Evolutionary conservation across 2,329 filamentous ascomycete species (phyloP), one percentile per base, ranked within the genome.

Genomic region (Akanthomyces muscarius): DNA sequence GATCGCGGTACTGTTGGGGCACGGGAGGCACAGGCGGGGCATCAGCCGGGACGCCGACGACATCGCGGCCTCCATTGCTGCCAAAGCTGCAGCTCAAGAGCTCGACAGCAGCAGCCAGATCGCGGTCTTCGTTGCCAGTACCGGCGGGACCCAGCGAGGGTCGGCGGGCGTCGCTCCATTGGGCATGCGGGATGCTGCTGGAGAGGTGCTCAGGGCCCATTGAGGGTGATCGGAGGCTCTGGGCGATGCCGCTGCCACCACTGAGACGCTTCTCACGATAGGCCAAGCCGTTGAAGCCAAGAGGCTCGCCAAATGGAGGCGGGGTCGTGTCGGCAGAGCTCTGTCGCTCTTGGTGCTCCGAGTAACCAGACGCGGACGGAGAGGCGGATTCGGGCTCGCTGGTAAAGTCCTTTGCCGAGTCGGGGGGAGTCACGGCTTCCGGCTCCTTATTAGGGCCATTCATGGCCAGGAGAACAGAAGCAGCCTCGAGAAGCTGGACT

Each of bases 401-500:
- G 66, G 87, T 83, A 70, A 86, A 87, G 69, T 87, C 84, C 70
- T 86, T 86, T 63, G 88, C 80, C 44, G 86, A 88, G 63, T 88
- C 85, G 33, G 87, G 86, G 52, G 87, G 83, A 5, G 86, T 87
- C 47, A 83, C 80, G 54, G 81, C 82, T 66, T 78, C 82, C 65
- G 89, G 71, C 53, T 80, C 77, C 52, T 77, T 76, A 52, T 70
- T 68, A 61, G 74, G 74, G 68, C 74, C 77, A 72, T 87, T 97
- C 93, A 99, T 98, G 72, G 88, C 89, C 64, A 98, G 89, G 67
- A 99, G 82, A 59, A 98, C 95, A n/a, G 92, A 96, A 45, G 95
- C 95, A 47, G 95, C 95, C 78, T 99, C 95, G 65, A 99, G 85
- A 65, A 99, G 85, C 77, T 99, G 95, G 60, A 99, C 95, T 81